A percentile compares a stretch with the other conserved stretches of the same genome.
phyloP scores from a whole-genome alignment of 768 basidiomycete species.

The Boletus reticuloceps region DNA sequence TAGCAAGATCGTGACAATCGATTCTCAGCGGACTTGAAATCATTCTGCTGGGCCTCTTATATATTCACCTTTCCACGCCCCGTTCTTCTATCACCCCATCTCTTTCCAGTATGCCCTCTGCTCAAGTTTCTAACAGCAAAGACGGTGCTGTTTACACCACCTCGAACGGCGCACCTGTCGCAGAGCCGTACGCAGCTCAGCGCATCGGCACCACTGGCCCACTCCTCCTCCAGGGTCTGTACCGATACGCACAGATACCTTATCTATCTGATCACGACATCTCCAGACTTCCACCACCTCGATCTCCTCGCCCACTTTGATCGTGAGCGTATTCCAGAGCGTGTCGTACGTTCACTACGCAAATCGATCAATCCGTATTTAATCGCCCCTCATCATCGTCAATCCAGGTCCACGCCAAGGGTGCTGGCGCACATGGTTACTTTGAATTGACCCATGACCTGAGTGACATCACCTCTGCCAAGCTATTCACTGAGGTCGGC shows the following conservation, averaged over 20 bases:
- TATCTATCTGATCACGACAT: slow-evolving; percentile 13
- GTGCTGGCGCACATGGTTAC: slow-evolving; percentile 89
- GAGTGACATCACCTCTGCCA: slow-evolving; percentile 74
- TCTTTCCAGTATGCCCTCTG: slow-evolving; percentile 56
- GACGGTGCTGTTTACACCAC: slow-evolving; percentile 77
- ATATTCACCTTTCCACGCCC: slow-evolving; percentile 1
- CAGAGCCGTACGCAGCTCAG: slow-evolving; percentile 76
- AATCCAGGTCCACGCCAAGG: slow-evolving; percentile 83
- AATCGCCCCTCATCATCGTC: slow-evolving; percentile 22
- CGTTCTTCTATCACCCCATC: neutral
- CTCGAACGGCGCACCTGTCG: slow-evolving; percentile 76
- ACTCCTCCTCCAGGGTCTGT: slow-evolving; percentile 81
- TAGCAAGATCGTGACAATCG: neutral
- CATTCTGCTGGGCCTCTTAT: slow-evolving; percentile 9
- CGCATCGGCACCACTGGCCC: slow-evolving; percentile 74
- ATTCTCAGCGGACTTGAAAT: slow-evolving; percentile 28
- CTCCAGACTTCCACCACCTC: slow-evolving; percentile 83
- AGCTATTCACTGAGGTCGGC: slow-evolving; percentile 61
- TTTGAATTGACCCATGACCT: slow-evolving; percentile 89
- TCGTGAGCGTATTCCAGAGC: slow-evolving; percentile 94
- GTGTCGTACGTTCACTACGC: slow-evolving; percentile 55
- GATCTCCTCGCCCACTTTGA: slow-evolving; percentile 91
- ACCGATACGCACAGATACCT: neutral
- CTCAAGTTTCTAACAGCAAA: slow-evolving; percentile 50
- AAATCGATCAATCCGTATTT: neutral